Evolutionary conservation across 352 stramenopile genomes (phyloP).

Genomic region (Globisporangium cystogenes): DNA sequence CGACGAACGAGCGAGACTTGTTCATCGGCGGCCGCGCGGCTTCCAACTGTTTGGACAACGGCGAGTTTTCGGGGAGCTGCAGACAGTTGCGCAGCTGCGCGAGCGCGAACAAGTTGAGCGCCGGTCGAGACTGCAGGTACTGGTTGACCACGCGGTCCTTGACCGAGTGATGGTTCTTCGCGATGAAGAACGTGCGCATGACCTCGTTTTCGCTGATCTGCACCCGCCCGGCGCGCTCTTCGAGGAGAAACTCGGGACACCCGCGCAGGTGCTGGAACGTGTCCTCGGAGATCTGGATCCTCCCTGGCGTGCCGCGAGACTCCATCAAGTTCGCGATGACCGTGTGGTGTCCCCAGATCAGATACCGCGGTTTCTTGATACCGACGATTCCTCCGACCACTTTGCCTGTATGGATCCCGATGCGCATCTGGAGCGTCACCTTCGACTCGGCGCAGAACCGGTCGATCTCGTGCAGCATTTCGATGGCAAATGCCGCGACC

Average conservation of each 20-base stretch:
- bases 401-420: conserved; percentile 80
- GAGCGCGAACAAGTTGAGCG: conserved; percentile 33
- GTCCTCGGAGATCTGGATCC: conserved; percentile 59
- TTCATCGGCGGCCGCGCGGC: conserved; percentile 16
- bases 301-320: conserved; percentile 41
- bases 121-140: conserved; percentile 34
- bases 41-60: conserved; percentile 42
- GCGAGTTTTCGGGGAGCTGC: conserved; percentile 42
- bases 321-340: conserved; percentile 82
- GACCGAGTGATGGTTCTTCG: conserved; percentile 33
- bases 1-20: conserved; percentile 34
- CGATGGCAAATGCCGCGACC: conserved; percentile 72
- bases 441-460: conserved; percentile 56
- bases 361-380: conserved; percentile 81
- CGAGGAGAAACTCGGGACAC: conserved; percentile 47
- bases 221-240: conserved; percentile 36
- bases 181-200: conserved; percentile 47
- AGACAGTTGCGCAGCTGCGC: conserved; percentile 50
- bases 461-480: conserved; percentile 85
- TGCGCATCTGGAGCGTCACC: conserved; percentile 79
- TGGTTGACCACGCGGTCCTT: conserved; percentile 43
- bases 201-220: conserved; percentile 53
- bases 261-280: conserved; percentile 45
- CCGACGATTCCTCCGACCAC: conserved; percentile 80
- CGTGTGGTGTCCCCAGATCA: conserved; percentile 80